phyloP scores from a whole-genome alignment of 202 grass and related monocot genomes.

The Dendrocalamus latiflorus region DNA sequence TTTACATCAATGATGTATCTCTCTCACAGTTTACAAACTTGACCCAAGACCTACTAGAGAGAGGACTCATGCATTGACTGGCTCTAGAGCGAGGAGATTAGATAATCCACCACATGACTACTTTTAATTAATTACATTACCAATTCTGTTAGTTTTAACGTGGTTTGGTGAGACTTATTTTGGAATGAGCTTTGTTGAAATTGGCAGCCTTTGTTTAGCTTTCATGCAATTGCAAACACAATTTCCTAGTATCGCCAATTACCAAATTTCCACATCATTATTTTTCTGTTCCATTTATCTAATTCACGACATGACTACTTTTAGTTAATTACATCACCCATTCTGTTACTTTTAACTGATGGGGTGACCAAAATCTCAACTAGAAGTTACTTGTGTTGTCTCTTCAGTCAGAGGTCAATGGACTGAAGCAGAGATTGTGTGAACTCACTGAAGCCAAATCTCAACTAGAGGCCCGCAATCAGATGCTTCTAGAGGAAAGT shows the following conservation, averaged over 20 bases:
- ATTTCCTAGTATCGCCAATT: background rate
- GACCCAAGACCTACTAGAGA: too few species aligned
- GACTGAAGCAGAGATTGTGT: slow-evolving; percentile 51
- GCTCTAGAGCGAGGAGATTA: too few species aligned
- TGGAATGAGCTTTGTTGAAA: too few species aligned
- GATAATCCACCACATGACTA: background rate
- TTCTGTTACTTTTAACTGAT: background rate
- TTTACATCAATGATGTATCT: too few species aligned
- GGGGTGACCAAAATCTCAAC: background rate
- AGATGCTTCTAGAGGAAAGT: slow-evolving; percentile 63
- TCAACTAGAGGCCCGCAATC: slow-evolving; percentile 54
- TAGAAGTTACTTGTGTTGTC: slow-evolving; percentile 3
- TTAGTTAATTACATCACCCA: background rate
- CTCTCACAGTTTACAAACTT: too few species aligned
- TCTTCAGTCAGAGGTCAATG: slow-evolving; percentile 45
- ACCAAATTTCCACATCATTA: background rate
- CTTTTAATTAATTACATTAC: background rate
- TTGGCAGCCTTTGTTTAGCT: background rate
- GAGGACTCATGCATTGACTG: too few species aligned
- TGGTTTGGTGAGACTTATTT: too few species aligned
- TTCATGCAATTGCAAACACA: slow-evolving; percentile 15
- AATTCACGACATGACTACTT: background rate
- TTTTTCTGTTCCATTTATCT: background rate
- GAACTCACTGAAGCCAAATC: slow-evolving; percentile 56
- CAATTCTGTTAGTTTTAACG: background rate